Percentiles rank a stretch among this genome's conserved stretches.
Conservation (phyloP, 73 alveolate genomes). For the Effrenium voratum region DNA sequence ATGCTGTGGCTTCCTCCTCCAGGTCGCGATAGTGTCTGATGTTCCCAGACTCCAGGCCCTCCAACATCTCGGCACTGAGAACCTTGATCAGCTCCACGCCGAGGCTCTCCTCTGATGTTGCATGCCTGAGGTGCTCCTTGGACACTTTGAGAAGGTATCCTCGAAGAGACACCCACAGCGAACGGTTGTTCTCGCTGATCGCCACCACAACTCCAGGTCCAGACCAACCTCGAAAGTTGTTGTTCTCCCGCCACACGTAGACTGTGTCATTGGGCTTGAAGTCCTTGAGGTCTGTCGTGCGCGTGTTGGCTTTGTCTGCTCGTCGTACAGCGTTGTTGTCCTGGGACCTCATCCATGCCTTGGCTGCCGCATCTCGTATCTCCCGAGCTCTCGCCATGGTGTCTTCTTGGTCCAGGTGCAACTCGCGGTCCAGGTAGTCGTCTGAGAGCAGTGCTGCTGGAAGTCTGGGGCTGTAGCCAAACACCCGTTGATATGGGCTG, state of each 20-base stretch:
- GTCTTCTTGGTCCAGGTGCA: neutral
- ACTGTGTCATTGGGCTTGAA: neutral
- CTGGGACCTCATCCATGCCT: neutral
- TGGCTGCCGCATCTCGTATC: neutral
- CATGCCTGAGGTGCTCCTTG: neutral
- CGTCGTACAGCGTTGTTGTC: slow-evolving; percentile 1
- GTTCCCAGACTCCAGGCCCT: neutral
- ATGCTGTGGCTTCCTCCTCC: neutral
- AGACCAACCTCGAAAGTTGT: neutral
- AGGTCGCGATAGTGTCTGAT: neutral
- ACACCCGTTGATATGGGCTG: slow-evolving; percentile 28
- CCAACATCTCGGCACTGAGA: neutral
- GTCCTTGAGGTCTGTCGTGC: neutral
- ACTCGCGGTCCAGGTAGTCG: slow-evolving; percentile 6
- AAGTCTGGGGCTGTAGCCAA: neutral
- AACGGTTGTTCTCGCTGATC: neutral
- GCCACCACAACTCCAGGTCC: slow-evolving; percentile 26
- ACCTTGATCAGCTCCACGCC: neutral
- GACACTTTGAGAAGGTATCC: neutral
- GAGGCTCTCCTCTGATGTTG: neutral
- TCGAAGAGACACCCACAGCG: neutral
- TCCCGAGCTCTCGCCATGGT: neutral
- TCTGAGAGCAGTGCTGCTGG: neutral
- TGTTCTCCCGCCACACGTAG: neutral
- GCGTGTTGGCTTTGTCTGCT: neutral